Evolutionary conservation across 805 yeast genomes (phyloP).

Genomic region (Teunomyces gatunensis): DNA sequence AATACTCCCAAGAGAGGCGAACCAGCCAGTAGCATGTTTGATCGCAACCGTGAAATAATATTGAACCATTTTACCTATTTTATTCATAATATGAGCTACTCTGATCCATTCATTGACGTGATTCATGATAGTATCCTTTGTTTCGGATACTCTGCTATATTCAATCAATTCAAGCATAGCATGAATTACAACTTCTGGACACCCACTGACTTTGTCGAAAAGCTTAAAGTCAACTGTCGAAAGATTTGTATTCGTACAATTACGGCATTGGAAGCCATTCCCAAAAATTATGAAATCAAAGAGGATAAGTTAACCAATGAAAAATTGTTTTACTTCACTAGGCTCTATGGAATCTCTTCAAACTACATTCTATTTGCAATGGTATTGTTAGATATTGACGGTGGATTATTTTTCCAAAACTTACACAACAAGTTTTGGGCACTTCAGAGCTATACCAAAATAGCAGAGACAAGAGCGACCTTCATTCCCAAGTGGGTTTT

Average conservation of each 20-base stretch:
- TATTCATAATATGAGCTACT: background rate
- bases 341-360: background rate
- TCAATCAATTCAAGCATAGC: constrained; percentile 10
- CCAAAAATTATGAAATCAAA: background rate
- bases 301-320: background rate
- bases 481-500: background rate
- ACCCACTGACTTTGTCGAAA: background rate
- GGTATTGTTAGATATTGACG: background rate
- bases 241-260: background rate
- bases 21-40: background rate
- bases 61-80: constrained; percentile 10
- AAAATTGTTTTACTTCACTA: background rate
- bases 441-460: background rate
- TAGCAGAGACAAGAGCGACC: background rate
- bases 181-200: background rate
- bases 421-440: background rate
- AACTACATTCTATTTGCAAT: background rate
- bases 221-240: background rate
- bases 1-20: background rate
- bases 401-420: background rate
- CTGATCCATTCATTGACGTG: constrained; percentile 3
- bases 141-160: constrained; percentile 15
- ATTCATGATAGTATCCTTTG: constrained; percentile 13
- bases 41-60: background rate
- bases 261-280: background rate